Evolutionary conservation across 257 asterid genomes (phyloP).

Genomic region (Verbena officinalis): DNA sequence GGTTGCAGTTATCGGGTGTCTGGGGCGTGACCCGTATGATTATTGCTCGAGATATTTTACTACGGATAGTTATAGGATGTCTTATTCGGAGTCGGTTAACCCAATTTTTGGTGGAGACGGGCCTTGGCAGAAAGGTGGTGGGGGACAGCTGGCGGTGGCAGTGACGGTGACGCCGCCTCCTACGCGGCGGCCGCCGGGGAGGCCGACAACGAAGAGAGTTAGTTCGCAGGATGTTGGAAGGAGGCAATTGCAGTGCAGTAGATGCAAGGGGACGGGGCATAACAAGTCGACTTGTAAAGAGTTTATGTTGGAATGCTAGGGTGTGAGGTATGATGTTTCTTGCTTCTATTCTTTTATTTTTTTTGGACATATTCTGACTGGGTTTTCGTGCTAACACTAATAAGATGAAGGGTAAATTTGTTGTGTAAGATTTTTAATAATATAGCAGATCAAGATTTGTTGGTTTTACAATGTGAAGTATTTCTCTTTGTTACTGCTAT

Average conservation of each 20-base stretch:
- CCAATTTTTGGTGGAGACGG: constrained; percentile 61
- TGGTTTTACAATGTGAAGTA: too few species aligned
- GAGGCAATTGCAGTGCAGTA: constrained; percentile 89
- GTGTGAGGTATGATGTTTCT: constrained; percentile 31
- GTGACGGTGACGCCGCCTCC: constrained; percentile 92
- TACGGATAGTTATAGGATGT: constrained; percentile 58
- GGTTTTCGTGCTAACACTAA: constrained; percentile 21
- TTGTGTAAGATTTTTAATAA: too few species aligned
- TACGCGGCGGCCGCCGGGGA: constrained; percentile 92
- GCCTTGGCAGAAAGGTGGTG: constrained; percentile 39
- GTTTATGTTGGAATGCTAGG: constrained; percentile 61
- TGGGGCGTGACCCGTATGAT: constrained; percentile 55
- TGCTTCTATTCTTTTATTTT: constrained; percentile 15
- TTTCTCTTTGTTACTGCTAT: too few species aligned
- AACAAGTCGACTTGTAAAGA: constrained; percentile 95
- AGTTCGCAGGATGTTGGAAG: constrained; percentile 66
- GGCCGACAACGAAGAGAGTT: constrained; percentile 76
- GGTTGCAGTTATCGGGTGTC: constrained; percentile 56
- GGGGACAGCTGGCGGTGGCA: constrained; percentile 44
- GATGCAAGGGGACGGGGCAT: constrained; percentile 94
- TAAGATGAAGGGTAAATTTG: constrained; percentile 32
- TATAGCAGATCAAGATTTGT: too few species aligned
- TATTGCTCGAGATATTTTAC: constrained; percentile 83
- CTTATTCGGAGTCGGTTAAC: constrained; percentile 71
- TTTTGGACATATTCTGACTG: constrained; percentile 20